Evolutionary conservation across 352 stramenopile genomes (phyloP).

Genomic region (Pythium coloratum): DNA sequence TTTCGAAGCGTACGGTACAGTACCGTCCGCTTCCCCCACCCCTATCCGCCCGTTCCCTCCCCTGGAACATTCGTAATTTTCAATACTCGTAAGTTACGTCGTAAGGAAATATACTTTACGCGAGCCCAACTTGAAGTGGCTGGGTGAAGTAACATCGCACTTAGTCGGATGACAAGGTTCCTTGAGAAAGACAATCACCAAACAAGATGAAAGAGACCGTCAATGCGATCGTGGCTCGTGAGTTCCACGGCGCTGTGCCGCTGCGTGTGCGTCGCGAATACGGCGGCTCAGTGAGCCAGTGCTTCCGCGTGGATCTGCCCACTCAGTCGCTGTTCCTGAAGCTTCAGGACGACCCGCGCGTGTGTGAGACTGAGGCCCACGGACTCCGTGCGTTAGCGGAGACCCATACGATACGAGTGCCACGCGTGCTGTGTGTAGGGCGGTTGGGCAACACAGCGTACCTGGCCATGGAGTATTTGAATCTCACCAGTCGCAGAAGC

Average conservation of each 20-base stretch:
- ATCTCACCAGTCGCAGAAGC: background rate
- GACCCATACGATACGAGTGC: conserved; percentile 9
- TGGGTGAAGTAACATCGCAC: background rate
- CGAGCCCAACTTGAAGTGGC: background rate
- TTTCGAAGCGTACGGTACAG: background rate
- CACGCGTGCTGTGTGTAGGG: conserved; percentile 1
- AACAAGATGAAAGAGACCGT: background rate
- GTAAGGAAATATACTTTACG: background rate
- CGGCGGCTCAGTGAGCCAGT: conserved; percentile 18
- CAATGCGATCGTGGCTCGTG: conserved; percentile 9
- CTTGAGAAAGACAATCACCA: background rate
- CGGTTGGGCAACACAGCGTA: conserved; percentile 11
- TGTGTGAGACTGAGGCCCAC: conserved; percentile 7
- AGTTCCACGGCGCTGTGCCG: background rate
- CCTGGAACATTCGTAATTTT: background rate
- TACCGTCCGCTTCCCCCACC: background rate
- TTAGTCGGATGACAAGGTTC: background rate
- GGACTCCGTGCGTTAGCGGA: conserved; percentile 9
- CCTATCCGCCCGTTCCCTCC: background rate
- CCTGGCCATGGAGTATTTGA: conserved; percentile 15
- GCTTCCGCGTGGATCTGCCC: conserved; percentile 15
- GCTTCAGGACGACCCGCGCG: conserved; percentile 3
- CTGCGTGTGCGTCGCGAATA: conserved; percentile 17
- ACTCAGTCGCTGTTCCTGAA: conserved; percentile 19
- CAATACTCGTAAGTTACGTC: background rate